A percentile compares a stretch with the other conserved stretches of the same genome.
Conservation (phyloP, 78 protist species). For the Protostelium mycophagum region DNA sequence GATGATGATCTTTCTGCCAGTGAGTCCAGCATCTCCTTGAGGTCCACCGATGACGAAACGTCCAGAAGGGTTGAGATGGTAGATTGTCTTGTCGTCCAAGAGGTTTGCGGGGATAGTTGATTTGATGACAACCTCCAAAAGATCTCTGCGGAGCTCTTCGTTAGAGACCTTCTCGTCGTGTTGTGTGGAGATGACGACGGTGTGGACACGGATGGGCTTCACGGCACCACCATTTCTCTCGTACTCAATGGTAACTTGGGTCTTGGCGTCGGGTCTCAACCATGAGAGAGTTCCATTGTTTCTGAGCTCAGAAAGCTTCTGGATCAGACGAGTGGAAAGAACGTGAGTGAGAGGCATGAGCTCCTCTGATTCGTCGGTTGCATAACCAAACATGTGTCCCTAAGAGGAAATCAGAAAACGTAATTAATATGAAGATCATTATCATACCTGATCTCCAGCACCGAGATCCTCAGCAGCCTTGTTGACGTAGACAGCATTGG, state of each 20-base stretch:
- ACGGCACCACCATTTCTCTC: conserved; percentile 63
- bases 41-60: conserved; percentile 99
- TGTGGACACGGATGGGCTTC: conserved; percentile 95
- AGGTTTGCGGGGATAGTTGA: conserved; percentile 87
- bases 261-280: conserved; percentile 99
- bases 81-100: conserved; percentile 93
- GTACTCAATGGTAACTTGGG: conserved; percentile 99
- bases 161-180: conserved; percentile 91
- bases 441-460: conserved; percentile 98
- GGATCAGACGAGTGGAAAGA: conserved; percentile 87
- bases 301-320: conserved; percentile 88
- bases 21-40: conserved; percentile 99
- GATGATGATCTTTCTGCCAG: conserved; percentile 99
- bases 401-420: background rate
- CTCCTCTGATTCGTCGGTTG: conserved; percentile 96
- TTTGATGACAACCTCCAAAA: conserved; percentile 83
- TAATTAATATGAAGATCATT: background rate
- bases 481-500: conserved; percentile 93
- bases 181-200: conserved; percentile 98
- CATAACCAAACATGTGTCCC: conserved; percentile 99
- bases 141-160: conserved; percentile 81
- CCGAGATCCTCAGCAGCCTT: conserved; percentile 88
- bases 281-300: conserved; percentile 85
- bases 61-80: conserved; percentile 98
- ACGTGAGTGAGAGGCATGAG: conserved; percentile 96